Conservation (phyloP, 192 early-diverging fungal species). For the Backusella parvicylindrica region DNA sequence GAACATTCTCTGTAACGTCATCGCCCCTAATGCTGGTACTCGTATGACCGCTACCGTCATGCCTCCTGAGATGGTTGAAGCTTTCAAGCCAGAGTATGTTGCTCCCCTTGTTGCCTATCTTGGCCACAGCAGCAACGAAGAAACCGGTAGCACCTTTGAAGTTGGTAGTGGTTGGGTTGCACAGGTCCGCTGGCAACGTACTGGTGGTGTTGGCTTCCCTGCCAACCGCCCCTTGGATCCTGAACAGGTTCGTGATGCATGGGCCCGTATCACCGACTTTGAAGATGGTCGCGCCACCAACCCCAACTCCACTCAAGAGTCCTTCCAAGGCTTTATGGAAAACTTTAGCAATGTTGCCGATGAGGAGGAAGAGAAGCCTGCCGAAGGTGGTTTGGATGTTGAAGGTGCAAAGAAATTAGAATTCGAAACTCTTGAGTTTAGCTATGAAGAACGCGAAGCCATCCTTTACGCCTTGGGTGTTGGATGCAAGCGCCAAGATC, state of each 20-base stretch:
- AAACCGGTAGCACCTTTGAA: slow-evolving; percentile 91
- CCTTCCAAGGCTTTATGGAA: slow-evolving; percentile 77
- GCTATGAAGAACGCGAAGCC: slow-evolving; percentile 86
- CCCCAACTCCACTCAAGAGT: slow-evolving; percentile 73
- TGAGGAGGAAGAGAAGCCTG: slow-evolving; percentile 34
- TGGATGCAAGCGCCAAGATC: slow-evolving; percentile 83
- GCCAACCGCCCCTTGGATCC: slow-evolving; percentile 75
- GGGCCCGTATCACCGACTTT: slow-evolving; percentile 86
- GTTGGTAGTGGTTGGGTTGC: slow-evolving; percentile 93
- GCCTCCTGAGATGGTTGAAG: slow-evolving; percentile 92
- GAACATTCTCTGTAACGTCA: slow-evolving; percentile 92
- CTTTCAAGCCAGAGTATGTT: slow-evolving; percentile 95
- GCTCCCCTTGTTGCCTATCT: slow-evolving; percentile 92
- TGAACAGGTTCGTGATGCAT: slow-evolving; percentile 80
- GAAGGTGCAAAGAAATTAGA: slow-evolving; percentile 56
- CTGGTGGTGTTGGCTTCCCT: slow-evolving; percentile 91
- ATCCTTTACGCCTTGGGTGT: slow-evolving; percentile 95
- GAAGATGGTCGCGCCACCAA: slow-evolving; percentile 93
- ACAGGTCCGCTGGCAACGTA: slow-evolving; percentile 95
- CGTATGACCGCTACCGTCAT: slow-evolving; percentile 97
- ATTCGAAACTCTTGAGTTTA: slow-evolving; percentile 56
- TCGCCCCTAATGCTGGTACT: slow-evolving; percentile 97
- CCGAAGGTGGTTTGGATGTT: slow-evolving; percentile 57
- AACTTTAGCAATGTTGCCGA: slow-evolving; percentile 72
- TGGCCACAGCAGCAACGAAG: slow-evolving; percentile 71